These are phyloP conservation scores for Cutaneotrichosporon curvatum DNA, from an alignment of 1,284 basidiomycete species.

Conservation along the genomic window DNA sequence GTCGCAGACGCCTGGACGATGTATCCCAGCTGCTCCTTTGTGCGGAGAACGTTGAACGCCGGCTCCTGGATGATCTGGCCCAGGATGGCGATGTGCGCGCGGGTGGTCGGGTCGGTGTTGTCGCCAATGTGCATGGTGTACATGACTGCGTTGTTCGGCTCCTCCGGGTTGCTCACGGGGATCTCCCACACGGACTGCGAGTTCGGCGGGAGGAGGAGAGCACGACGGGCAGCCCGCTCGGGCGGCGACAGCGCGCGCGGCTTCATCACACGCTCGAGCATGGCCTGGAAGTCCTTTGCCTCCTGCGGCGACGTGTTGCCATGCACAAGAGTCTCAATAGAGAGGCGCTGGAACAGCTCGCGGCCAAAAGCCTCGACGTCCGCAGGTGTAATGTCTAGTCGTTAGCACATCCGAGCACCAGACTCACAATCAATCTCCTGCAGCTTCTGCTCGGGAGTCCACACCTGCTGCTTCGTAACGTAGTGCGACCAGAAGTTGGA, in stretches of 20 bases:
- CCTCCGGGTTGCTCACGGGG: slow-evolving; percentile 73
- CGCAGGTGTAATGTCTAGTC: slow-evolving; percentile 58
- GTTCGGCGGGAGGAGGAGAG: slow-evolving; percentile 60
- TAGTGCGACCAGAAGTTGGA: slow-evolving; percentile 73
- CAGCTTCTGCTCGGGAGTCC: slow-evolving; percentile 77
- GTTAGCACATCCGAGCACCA: background rate
- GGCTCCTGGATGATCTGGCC: slow-evolving; percentile 79
- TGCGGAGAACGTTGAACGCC: slow-evolving; percentile 88
- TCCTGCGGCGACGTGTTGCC: slow-evolving; percentile 83
- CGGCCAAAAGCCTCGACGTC: slow-evolving; percentile 65
- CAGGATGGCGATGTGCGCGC: slow-evolving; percentile 45
- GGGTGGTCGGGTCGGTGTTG: slow-evolving; percentile 50
- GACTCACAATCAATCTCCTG: slow-evolving; percentile 61
- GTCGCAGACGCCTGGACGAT: slow-evolving; percentile 61
- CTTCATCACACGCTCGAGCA: slow-evolving; percentile 62
- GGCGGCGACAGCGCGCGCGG: slow-evolving; percentile 54
- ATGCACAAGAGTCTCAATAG: slow-evolving; percentile 69
- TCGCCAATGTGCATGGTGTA: slow-evolving; percentile 66
- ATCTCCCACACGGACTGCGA: slow-evolving; percentile 65
- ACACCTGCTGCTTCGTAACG: slow-evolving; percentile 62
- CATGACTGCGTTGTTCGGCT: slow-evolving; percentile 76
- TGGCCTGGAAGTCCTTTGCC: slow-evolving; percentile 65
- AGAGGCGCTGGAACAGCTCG: slow-evolving; percentile 60
- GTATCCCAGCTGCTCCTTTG: slow-evolving; percentile 94
- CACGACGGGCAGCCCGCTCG: slow-evolving; percentile 56